Evolutionary conservation across 164 flowering plant species (phyloP), one percentile per base, ranked within the genome.

Genomic region (Vitis riparia): DNA sequence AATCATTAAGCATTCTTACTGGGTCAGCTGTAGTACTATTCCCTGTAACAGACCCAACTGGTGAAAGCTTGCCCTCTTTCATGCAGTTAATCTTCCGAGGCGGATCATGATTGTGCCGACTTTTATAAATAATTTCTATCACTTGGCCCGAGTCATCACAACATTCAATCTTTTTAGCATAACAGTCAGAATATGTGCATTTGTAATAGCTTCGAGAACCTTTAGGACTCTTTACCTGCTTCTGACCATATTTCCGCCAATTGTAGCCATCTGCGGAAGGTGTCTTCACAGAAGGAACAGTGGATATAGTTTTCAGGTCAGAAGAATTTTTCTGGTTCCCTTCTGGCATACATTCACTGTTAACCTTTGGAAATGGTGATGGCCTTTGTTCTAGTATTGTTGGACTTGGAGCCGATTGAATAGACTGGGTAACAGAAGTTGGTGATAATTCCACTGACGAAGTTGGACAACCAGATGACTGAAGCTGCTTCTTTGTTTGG

Each of bases 211-310:
- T 90, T 73, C 98, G 80, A 63, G 89, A 87, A 73, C 91, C 87
- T 67, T 86, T 79, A 58, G 88, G 85, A 71, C 88, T 85, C 74
- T 90, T 93, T 51, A 93, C 97, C 80, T 79, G 94, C 81, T 93
- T 93, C 74, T 93, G 96, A 66, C 98, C 98, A 83, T 93, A 93
- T 72, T 93, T 93, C 12, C 98, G 83, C 98, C 98, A 93, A 61
- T 89, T 90, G 76, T 80, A 93, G 27, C 96, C 94, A 84, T 93
- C 98, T 68, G 75, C 66, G 19, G 80, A 60, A 52, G 89, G 77
- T 63, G 80, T 72, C 82, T 74, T 85, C 59, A 67, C 61, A 51
- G 63, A 16, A 57, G 68, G 77, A 71, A 62, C 65, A 67, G 74
- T 48, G 62, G 86, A 37, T 66, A 70, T 51, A 23, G 32, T 55